A percentile compares a stretch with the other conserved stretches of the same genome.
phyloP scores from a whole-genome alignment of 345 rosid species.

The Clausena lansium region DNA sequence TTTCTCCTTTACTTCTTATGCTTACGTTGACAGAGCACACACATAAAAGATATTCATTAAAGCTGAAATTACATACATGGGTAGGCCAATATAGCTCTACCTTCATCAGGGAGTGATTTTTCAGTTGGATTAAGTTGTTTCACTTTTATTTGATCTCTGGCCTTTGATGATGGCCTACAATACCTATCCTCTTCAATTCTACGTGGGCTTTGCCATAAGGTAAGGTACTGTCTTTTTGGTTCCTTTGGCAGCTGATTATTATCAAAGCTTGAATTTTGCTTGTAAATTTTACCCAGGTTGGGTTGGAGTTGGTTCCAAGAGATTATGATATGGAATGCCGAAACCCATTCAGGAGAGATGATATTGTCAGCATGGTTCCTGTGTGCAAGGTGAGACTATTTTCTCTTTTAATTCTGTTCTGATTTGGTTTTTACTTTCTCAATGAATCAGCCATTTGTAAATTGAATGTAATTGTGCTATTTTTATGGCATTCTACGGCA shows the following conservation, averaged over 20 bases:
- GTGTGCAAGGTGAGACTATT: constrained; percentile 50
- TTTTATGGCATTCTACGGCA: constrained; percentile 41
- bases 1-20: background rate
- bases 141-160: background rate
- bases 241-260: constrained; percentile 8
- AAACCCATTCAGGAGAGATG: constrained; percentile 43
- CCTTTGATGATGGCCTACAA: background rate
- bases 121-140: too few relatives aligned
- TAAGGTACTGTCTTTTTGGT: constrained; percentile 32
- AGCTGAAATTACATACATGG: background rate
- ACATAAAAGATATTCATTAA: background rate
- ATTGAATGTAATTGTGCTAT: background rate
- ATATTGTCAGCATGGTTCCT: constrained; percentile 59
- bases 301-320: constrained; percentile 63
- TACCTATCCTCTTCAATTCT: constrained; percentile 32
- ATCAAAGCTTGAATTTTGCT: constrained; percentile 3
- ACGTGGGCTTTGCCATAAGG: constrained; percentile 70
- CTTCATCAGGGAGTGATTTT: too few relatives aligned
- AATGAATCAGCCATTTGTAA: background rate
- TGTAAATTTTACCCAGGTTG: constrained; percentile 36
- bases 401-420: constrained; percentile 4
- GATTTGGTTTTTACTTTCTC: background rate
- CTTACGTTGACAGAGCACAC: background rate
- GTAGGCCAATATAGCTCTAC: background rate
- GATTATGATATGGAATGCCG: constrained; percentile 64